A percentile compares a stretch with the other conserved stretches of the same genome.
Conservation (phyloP, 2,329 filamentous ascomycete genomes). For the Aspergillus neoniger region DNA sequence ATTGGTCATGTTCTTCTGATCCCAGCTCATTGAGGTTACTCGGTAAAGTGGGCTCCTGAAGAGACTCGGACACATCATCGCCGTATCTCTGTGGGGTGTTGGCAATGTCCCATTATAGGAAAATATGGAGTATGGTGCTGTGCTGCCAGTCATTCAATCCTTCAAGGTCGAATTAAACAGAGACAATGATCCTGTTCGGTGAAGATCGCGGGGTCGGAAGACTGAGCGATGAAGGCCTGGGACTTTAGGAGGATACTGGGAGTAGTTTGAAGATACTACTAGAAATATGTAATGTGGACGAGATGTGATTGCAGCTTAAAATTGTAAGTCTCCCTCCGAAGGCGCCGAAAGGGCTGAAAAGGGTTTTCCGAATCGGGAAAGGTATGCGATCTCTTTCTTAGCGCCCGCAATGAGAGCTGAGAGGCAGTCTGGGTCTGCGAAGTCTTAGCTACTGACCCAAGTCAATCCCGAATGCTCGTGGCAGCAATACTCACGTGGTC, state of each 20-base stretch:
- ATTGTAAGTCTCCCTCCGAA: conserved; percentile 1
- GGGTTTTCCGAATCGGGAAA: conserved; percentile 16
- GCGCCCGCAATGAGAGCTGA: conserved; percentile 17
- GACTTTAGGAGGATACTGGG: background rate
- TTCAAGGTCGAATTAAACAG: too few species aligned
- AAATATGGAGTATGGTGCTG: too few species aligned
- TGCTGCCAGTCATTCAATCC: too few species aligned
- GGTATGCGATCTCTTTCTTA: conserved; percentile 21
- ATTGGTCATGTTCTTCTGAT: too few species aligned
- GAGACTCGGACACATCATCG: too few species aligned
- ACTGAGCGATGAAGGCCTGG: conserved; percentile 10
- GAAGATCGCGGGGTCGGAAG: conserved; percentile 26
- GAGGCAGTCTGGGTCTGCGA: background rate
- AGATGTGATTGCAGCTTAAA: background rate
- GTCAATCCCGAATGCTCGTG: background rate
- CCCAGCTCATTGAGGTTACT: too few species aligned
- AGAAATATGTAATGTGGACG: background rate
- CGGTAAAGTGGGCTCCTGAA: too few species aligned
- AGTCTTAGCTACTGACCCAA: background rate
- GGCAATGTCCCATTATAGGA: too few species aligned
- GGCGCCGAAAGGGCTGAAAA: conserved; percentile 10
- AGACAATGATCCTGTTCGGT: conserved; percentile 24
- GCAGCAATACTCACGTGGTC: conserved; percentile 4
- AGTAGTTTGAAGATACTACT: background rate
- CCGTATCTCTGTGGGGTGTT: too few species aligned